Evolutionary conservation across 2,329 filamentous ascomycete species (phyloP), one percentile per base, ranked within the genome.

Genomic region (Lachnellula occidentalis): DNA sequence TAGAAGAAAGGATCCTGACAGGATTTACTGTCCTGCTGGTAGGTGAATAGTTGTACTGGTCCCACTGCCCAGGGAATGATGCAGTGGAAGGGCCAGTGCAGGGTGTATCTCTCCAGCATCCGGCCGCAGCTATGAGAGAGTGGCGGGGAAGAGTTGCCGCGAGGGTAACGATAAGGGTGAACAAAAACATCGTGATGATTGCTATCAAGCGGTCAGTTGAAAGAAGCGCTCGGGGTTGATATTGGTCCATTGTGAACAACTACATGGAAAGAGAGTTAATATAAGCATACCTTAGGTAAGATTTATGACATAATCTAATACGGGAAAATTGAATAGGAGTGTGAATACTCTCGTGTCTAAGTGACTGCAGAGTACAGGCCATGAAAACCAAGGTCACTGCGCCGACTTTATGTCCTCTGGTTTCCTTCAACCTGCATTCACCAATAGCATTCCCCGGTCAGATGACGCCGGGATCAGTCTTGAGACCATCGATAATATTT

Each of bases 41-140:
- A 0, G 81, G 80, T 1, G 81, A 76, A 59, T 76, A 82, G 48
- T 80, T 84, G 60, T 81, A 78, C 1, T 72, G 66, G 34, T 85
- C 77, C 82, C 82, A 85, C 15, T 69, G 67, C 1, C 82, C 82
- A 2, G 74, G 72, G 57, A 85, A 85, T 0, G 80, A 74, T 6
- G 76, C 65, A 5, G 74, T 66, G 9, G 65, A 65, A 3, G 78
- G 75, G 3, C 76, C 76, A 19, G 71, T 76, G 63, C 82, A 86
- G 19, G 72, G 65, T 1, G 77, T 78, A 51, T 81, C 66, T 55
- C 77, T 71, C 81, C 81, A 85, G 64, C 81, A 85, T 15, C 47
- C 43, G n/a, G 46, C 52, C n/a, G 59, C 57, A 27, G 55, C 27
- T 3, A 52, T 24, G 15, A 46, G 17, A 7, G 50, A 52, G 8